phyloP scores from a whole-genome alignment of 257 asterid species.

The Ocimum tenuiflorum region DNA sequence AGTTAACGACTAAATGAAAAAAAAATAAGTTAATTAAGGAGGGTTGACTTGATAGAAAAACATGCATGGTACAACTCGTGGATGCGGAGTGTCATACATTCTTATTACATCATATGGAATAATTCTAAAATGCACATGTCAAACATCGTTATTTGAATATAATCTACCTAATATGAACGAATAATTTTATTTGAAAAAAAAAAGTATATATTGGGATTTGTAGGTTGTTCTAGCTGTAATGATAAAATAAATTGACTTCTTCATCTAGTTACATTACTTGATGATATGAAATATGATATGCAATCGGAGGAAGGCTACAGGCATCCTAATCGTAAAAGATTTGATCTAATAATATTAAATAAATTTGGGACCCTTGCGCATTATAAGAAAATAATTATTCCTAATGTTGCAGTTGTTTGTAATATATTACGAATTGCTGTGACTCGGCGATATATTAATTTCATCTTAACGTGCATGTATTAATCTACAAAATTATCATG shows the following conservation, averaged over 20 bases:
- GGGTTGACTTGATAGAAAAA: conserved; percentile 25
- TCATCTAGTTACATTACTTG: conserved; percentile 26
- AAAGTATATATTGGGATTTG: conserved; percentile 11
- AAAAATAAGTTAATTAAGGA: not conserved
- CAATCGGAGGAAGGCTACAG: too few relatives aligned
- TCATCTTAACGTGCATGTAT: too few relatives aligned
- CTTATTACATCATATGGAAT: conserved; percentile 1
- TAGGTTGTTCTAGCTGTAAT: conserved; percentile 32
- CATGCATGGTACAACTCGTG: too few relatives aligned
- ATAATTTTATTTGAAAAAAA: not conserved
- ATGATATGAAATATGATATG: conserved; percentile 22
- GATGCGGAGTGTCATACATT: too few relatives aligned
- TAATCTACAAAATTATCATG: not conserved
- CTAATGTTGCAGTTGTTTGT: conserved; percentile 15
- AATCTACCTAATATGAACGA: conserved; percentile 12
- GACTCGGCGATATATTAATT: not conserved
- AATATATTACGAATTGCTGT: too few relatives aligned
- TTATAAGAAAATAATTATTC: not conserved
- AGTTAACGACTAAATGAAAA: not conserved
- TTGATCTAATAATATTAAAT: conserved; percentile 24
- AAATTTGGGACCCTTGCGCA: not conserved
- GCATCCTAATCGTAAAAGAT: conserved; percentile 23
- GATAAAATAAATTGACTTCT: not conserved
- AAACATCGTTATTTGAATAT: not conserved
- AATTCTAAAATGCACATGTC: conserved; percentile 14